Evolutionary conservation across 192 early-diverging fungal genomes (phyloP), one percentile per base, ranked within the genome.

Genomic region (Jimgerdemannia flammicorona): DNA sequence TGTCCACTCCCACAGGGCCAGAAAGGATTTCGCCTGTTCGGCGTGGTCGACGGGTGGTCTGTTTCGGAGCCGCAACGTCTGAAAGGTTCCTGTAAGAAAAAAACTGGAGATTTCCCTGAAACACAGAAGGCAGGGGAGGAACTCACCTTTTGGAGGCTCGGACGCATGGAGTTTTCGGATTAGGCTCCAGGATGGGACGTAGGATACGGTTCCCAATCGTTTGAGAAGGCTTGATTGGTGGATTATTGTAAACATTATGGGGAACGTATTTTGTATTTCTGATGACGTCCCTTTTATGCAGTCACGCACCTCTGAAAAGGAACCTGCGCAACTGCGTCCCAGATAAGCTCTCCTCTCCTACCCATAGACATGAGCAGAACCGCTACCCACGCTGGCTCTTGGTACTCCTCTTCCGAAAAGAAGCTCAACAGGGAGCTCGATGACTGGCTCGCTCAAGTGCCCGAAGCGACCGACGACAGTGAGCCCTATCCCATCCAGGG

Each of bases 311-410:
- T 1, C 29, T 29, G 29, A 29, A 29, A 29, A 29, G 29, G 29
- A 29, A 29, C 29, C 29, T 1, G 29, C 29, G 29, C 1, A 29
- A 29, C 29, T 29, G 29, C 29, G 29, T 59, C 49, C 14, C 49
- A 2, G 49, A 6, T 59, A 29, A 29, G 29, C 49, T 20, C 40
- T 40, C 69, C 17, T 65, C 19, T 69, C 41, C 41, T 49, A 39
- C 20, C 7, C 54, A 44, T 4, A 69, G 20, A 69, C 3, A 78
- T 81, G 83, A 81, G 43, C 44, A 78, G 87, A 72, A 72, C 64
- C 17, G 90, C 91, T 44, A 84, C 84, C 43, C 92, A 93, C 70
- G 89, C 92, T 40, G 90, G 90, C n/a, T 87, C 86, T 70, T 93
- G 92, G 92, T 93, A 93, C 73, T 82, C 83, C 18, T 80, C 82